These are phyloP conservation scores for Trifolium repens DNA, from an alignment of 306 rosid species.

Conservation along the genomic window DNA sequence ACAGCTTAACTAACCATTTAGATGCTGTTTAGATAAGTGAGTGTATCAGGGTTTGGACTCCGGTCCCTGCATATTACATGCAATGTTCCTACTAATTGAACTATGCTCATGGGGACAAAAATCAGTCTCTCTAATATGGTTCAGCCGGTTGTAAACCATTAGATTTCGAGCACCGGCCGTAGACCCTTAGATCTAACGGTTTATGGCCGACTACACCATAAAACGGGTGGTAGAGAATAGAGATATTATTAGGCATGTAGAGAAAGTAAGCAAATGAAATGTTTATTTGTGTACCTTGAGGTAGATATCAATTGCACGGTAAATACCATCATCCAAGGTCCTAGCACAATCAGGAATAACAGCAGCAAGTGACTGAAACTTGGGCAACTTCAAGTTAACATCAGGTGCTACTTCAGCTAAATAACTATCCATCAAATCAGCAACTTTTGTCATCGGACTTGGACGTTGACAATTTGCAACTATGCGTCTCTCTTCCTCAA, in stretches of 20 bases:
- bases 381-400: slow-evolving; percentile 67
- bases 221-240: not conserved
- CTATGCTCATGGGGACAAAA: too few species aligned
- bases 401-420: slow-evolving; percentile 95
- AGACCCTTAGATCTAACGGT: too few species aligned
- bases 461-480: slow-evolving; percentile 52
- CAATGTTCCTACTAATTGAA: too few species aligned
- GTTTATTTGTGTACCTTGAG: slow-evolving; percentile 66
- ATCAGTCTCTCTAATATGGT: too few species aligned
- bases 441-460: slow-evolving; percentile 69
- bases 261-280: not conserved
- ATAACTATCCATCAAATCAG: slow-evolving; percentile 77
- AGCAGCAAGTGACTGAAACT: slow-evolving; percentile 81
- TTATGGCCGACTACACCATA: not conserved
- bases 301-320: slow-evolving; percentile 82
- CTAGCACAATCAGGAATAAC: slow-evolving; percentile 80
- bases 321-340: slow-evolving; percentile 79
- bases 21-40: not conserved
- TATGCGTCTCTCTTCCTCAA: slow-evolving; percentile 62
- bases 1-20: not conserved
- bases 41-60: too few species aligned
- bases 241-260: not conserved
- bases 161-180: too few species aligned
- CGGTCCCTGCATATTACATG: too few species aligned
- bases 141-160: too few species aligned